A percentile compares a stretch with the other conserved stretches of the same genome.
These are phyloP conservation scores for Boletus rex-veris DNA, from an alignment of 768 basidiomycete species.

Conservation along the genomic window DNA sequence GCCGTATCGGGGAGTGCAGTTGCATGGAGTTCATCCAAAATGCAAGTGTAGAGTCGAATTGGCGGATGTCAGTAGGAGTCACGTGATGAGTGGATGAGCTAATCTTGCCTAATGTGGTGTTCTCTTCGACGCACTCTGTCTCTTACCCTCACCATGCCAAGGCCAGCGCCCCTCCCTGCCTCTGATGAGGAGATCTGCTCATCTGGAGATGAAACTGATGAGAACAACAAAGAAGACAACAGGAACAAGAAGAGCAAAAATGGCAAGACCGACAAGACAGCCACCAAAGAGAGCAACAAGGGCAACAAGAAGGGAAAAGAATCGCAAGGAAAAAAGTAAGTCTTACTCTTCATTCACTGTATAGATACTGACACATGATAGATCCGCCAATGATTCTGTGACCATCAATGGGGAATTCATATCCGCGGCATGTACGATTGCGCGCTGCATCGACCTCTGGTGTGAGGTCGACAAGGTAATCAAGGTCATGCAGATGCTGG, in stretches of 20 bases:
- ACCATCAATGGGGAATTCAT: neutral
- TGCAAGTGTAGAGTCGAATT: neutral
- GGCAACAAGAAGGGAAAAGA: neutral
- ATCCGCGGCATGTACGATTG: neutral
- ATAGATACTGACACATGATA: neutral
- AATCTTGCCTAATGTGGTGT: neutral
- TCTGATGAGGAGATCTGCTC: neutral
- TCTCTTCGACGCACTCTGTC: neutral
- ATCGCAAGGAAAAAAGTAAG: neutral
- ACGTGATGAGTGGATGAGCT: too few species aligned
- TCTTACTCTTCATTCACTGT: neutral
- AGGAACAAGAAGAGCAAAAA: neutral
- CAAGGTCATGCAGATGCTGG: neutral
- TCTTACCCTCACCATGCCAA: neutral
- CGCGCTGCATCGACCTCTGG: constrained; percentile 3
- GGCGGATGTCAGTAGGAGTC: too few species aligned
- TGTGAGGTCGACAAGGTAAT: too few species aligned
- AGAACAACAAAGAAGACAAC: neutral
- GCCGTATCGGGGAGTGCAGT: constrained; percentile 27
- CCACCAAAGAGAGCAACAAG: neutral
- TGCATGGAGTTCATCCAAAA: constrained; percentile 29
- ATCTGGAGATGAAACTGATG: neutral
- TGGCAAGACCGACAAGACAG: neutral
- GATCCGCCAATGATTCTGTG: neutral
- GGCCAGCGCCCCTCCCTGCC: neutral